Evolutionary conservation across 1,139 yeast species (phyloP).

Genomic region (Pichia sp.): DNA sequence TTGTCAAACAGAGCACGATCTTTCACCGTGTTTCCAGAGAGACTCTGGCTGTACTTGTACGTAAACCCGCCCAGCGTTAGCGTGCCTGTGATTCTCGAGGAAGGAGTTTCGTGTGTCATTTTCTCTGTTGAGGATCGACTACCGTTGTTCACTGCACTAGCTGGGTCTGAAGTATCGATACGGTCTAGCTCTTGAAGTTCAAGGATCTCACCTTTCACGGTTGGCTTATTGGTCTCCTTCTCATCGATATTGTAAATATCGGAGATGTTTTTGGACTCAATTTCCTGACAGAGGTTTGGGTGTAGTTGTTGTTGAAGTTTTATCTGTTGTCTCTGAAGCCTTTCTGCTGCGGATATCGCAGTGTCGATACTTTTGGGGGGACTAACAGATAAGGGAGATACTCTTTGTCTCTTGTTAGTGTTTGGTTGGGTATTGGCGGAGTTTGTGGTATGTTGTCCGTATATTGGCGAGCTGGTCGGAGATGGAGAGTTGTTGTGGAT

Average conservation of each 20-base stretch:
- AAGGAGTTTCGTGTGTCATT: too few species aligned
- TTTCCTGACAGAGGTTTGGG: constrained; percentile 5
- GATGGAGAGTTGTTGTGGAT: not conserved
- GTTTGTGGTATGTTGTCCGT: not conserved
- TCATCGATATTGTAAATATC: constrained; percentile 5
- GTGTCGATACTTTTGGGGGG: too few species aligned
- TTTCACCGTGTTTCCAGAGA: constrained; percentile 8
- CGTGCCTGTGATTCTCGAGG: constrained; percentile 8
- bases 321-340: constrained; percentile 8
- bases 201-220: too few species aligned
- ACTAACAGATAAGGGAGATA: not conserved
- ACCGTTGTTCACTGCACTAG: too few species aligned
- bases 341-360: constrained; percentile 6
- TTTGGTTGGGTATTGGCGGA: not conserved
- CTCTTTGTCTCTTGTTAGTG: constrained; percentile 5
- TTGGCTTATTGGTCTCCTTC: too few species aligned
- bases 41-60: constrained; percentile 10
- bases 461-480: not conserved
- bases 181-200: too few species aligned
- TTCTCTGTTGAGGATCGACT: too few species aligned
- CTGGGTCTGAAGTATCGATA: too few species aligned
- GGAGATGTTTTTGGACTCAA: constrained; percentile 6
- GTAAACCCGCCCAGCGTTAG: constrained; percentile 10
- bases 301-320: constrained; percentile 6
- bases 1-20: constrained; percentile 12